Percentiles rank a stretch among this genome's conserved stretches.
phyloP scores from a whole-genome alignment of 257 asterid species.

The Solanum gracilifrons region DNA sequence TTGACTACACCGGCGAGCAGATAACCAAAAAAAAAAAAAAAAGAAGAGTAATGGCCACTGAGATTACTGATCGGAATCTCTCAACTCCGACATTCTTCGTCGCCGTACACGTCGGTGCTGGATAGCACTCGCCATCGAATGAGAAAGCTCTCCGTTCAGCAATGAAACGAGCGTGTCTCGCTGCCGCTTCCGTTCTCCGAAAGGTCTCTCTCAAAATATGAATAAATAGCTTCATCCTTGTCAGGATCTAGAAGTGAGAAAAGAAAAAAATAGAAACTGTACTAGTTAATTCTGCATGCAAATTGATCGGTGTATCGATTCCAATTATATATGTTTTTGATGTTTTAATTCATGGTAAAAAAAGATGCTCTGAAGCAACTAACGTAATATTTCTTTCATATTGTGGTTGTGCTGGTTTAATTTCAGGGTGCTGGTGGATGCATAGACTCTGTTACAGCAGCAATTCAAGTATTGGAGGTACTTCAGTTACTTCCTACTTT shows the following conservation, averaged over 20 bases:
- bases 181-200: slow-evolving; percentile 76
- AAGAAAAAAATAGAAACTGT: not conserved
- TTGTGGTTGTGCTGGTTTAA: not conserved
- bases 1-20: not conserved
- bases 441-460: slow-evolving; percentile 81
- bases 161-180: slow-evolving; percentile 74
- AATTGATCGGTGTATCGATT: not conserved
- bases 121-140: slow-evolving; percentile 17
- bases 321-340: not conserved
- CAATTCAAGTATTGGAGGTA: slow-evolving; percentile 82
- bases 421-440: slow-evolving; percentile 59
- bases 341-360: not conserved
- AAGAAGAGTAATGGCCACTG: slow-evolving; percentile 32
- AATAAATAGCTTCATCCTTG: not conserved
- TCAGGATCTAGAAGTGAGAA: not conserved
- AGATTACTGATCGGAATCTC: slow-evolving; percentile 5
- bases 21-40: too few relatives aligned
- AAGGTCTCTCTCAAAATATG: slow-evolving; percentile 25
- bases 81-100: slow-evolving; percentile 44
- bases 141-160: slow-evolving; percentile 77
- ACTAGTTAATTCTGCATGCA: not conserved
- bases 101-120: slow-evolving; percentile 91
- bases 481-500: not conserved
- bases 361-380: not conserved
- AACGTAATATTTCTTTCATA: not conserved